Evolutionary conservation across 106 monocot genomes (phyloP).

Genomic region (Allium cepa): DNA sequence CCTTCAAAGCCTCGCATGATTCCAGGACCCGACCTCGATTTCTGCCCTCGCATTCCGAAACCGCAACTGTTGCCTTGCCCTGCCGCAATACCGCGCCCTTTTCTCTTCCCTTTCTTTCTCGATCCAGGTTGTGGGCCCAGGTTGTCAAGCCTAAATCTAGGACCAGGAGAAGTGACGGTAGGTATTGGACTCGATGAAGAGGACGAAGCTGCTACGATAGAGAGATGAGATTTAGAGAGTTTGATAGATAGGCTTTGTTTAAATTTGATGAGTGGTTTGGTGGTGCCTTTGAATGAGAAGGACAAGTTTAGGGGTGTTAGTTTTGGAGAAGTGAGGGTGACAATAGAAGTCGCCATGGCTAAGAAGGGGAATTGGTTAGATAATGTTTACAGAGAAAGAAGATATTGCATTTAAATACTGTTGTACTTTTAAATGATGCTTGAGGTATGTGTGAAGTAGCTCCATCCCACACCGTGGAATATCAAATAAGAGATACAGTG

Average conservation of each 20-base stretch:
- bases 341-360: slow-evolving; percentile 24
- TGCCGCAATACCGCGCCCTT: slow-evolving; percentile 81
- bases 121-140: slow-evolving; percentile 88
- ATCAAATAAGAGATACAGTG: no score
- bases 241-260: background rate
- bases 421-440: no score
- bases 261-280: background rate
- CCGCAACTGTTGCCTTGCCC: slow-evolving; percentile 95
- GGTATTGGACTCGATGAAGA: background rate
- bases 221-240: background rate
- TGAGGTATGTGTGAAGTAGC: no score
- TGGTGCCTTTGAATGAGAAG: slow-evolving; percentile 20
- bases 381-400: background rate
- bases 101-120: slow-evolving; percentile 66
- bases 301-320: slow-evolving; percentile 12
- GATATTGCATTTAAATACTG: no score
- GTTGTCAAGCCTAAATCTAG: slow-evolving; percentile 73
- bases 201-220: background rate
- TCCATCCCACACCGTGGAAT: no score
- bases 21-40: slow-evolving; percentile 87
- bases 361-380: background rate
- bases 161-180: slow-evolving; percentile 10
- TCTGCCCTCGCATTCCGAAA: slow-evolving; percentile 97
- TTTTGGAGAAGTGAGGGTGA: slow-evolving; percentile 4
- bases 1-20: slow-evolving; percentile 88